These are phyloP conservation scores for Echeveria elegans DNA, from an alignment of 164 flowering plant species.

Conservation along the genomic window DNA sequence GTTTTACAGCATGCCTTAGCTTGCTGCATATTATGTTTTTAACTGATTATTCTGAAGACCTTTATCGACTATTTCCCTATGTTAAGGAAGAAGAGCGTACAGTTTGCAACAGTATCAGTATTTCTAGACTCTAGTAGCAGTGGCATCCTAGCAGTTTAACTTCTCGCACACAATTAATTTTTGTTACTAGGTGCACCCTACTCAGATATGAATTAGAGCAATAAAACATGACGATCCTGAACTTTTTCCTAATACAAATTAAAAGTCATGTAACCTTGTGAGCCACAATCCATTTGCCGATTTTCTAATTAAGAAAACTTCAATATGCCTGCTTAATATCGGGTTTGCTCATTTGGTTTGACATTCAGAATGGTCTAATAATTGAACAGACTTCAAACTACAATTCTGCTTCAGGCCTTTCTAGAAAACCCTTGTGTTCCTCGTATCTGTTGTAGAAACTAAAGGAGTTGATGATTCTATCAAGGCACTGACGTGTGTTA, in stretches of 20 bases:
- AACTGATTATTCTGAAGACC: not conserved
- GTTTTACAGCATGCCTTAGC: not conserved
- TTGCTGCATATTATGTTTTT: not conserved
- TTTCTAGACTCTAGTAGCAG: not conserved
- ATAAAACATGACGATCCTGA: not conserved
- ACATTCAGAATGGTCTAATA: not conserved
- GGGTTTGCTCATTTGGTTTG: not conserved
- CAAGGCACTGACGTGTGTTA: not conserved
- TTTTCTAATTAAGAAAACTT: not conserved
- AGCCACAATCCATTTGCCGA: not conserved
- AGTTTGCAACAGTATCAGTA: not conserved
- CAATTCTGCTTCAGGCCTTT: not conserved
- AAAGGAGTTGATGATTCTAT: not conserved
- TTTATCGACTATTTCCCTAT: not conserved
- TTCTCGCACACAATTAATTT: not conserved
- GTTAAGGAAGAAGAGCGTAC: no score
- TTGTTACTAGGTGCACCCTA: not conserved
- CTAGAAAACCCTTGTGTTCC: no score
- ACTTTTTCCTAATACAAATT: no score
- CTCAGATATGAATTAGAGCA: not conserved
- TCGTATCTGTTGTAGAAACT: no score
- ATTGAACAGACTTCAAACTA: not conserved
- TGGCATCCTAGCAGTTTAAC: not conserved
- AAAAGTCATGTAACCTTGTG: no score
- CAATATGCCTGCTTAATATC: not conserved